Evolutionary conservation across 1,284 basidiomycete species (phyloP), one percentile per base, ranked within the genome.

Genomic region (Apiotrichum siamense): DNA sequence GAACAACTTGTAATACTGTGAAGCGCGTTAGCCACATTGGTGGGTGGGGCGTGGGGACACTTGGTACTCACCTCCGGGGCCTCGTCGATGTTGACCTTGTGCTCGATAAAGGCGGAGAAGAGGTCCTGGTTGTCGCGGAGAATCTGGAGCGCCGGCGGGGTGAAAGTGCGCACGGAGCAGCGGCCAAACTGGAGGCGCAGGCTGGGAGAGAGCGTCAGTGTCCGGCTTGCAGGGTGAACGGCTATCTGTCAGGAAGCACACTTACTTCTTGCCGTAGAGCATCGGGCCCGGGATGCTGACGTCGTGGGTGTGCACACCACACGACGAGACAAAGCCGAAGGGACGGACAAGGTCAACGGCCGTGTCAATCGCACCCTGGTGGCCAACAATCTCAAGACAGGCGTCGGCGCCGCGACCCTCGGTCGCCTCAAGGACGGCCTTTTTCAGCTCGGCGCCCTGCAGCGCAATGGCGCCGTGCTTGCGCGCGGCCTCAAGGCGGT

Each of bases 161-260:
- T 84, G 78, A 88, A 83, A 0, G 85, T 82, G 11, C 83, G 79
- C 7, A 88, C 89, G 11, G 88, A 88, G 65, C 90, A 94, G n/a
- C 90, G 80, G 15, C 91, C 91, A 44, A 69, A 72, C 54, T 68
- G 65, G 25, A 72, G 42, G 24, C 61, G 58, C 11, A 67, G 49
- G 51, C 54, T 55, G 32, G 10, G 10, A 36, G 27, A 11, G 1
- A 26, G 18, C 15, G 15, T 44, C 9, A 26, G 33, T n/a, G 7
- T 10, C 7, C 23, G 7, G 23, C 17, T 17, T 7, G 25, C 17
- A 26, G n/a, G 17, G 9, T 23, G 15, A n/a, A 41, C 4, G 6
- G 3, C 18, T 21, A 3, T 11, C 31, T 36, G 12, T 12, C 7
- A 20, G 11, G 7, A 24, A 6, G 4, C 15, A 4, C 10, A 47